Evolutionary conservation across 2,329 filamentous ascomycete species (phyloP).

Genomic region (Cladorrhinum sp.): DNA sequence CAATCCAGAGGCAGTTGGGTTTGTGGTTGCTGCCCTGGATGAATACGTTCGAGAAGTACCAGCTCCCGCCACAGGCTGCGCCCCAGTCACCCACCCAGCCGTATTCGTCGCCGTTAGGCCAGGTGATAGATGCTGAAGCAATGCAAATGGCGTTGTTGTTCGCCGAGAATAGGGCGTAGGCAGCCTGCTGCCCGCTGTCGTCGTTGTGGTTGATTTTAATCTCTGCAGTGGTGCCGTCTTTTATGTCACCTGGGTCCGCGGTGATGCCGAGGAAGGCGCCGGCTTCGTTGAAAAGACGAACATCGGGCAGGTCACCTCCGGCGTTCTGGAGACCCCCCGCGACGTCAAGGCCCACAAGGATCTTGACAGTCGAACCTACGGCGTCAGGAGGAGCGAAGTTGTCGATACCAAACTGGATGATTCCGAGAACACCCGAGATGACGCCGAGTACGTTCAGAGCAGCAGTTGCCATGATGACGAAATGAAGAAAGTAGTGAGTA

Average conservation of each 20-base stretch:
- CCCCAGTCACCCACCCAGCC: conserved; percentile 11
- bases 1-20: conserved; percentile 8
- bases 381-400: background rate
- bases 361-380: background rate
- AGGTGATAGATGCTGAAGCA: conserved; percentile 5
- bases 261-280: conserved; percentile 8
- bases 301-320: conserved; percentile 10
- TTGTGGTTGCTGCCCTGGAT: conserved; percentile 2
- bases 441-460: background rate
- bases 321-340: conserved; percentile 1
- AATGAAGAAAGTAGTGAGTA: background rate
- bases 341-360: conserved; percentile 7
- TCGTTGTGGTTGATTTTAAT: conserved; percentile 4
- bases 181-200: conserved; percentile 6
- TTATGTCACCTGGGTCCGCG: background rate
- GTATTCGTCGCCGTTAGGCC: conserved; percentile 13
- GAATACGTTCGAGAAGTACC: conserved; percentile 7
- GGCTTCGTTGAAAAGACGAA: conserved; percentile 12
- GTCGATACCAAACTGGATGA: background rate
- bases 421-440: background rate
- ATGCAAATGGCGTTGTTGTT: conserved; percentile 16
- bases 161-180: conserved; percentile 12
- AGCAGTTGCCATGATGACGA: background rate
- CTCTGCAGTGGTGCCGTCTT: background rate
- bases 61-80: background rate